Evolutionary conservation across 768 basidiomycete species (phyloP), one percentile per base, ranked within the genome.

Genomic region (Hygrocybe punicea): DNA sequence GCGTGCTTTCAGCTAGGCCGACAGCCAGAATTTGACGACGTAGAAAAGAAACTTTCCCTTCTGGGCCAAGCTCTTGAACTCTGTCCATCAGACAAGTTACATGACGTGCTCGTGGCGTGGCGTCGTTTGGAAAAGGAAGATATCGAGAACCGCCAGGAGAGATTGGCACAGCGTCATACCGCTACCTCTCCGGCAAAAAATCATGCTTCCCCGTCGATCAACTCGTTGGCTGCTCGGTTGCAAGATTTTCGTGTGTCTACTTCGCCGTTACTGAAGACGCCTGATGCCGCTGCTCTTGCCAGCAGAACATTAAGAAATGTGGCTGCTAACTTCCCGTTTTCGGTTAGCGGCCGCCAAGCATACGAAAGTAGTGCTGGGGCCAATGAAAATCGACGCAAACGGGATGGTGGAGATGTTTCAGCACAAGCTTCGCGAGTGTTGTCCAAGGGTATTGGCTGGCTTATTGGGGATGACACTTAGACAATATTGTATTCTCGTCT

Each of bases 371-470:
- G 74, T 14, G 65, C 71, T 21, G 78, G 77, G 16, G 66, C 73
- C 17, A 76, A 76, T 47, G 75, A 75, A 51, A 69, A 71, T 53
- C 71, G 76, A 47, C 69, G 76, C 48, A 71, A 74, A 57, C 72
- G 71, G 58, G 81, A 81, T 51, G 75, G 75, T 37, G 84, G 81
- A 16, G 87, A 88, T 53, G 84, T 89, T 40, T 83, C 86, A 17
- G 69, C 81, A n/a, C 85, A 87, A 63, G 92, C 92, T 2, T 83
- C 84, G 49, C 80, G 86, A 33, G 91, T 85, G 3, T 70, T 98
- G 40, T 89, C 91, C 36, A 87, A 88, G 65, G 96, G 96, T 7
- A 91, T 98, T 52, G 95, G 95, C 25, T 98, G 96, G 96, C 77
- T 98, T 25, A 85, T 98, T 56, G 96, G 96, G 58, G 87, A 85